Evolutionary conservation across 306 rosid species (phyloP).

Genomic region (Mimosa bimucronata): DNA sequence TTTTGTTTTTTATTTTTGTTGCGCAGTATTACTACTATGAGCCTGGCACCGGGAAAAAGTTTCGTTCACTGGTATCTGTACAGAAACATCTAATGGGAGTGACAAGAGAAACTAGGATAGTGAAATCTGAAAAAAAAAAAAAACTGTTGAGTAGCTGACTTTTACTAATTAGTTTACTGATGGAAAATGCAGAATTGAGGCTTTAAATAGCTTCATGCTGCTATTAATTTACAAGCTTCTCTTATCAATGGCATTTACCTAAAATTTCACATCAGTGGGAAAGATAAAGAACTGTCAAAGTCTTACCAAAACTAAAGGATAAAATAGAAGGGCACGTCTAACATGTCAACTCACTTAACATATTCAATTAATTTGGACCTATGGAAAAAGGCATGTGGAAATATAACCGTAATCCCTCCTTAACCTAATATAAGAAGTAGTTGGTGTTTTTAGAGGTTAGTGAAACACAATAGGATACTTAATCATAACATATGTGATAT

Average conservation of each 20-base stretch:
- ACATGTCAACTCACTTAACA: too few species aligned
- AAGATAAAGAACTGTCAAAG: neutral
- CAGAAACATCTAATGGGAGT: slow-evolving; percentile 51
- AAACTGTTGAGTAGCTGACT: slow-evolving; percentile 43
- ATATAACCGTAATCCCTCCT: too few species aligned
- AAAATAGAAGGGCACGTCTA: too few species aligned
- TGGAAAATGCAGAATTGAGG: neutral
- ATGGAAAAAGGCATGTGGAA: too few species aligned
- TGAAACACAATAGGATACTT: too few species aligned
- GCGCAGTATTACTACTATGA: slow-evolving; percentile 66
- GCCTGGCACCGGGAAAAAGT: slow-evolving; percentile 50
- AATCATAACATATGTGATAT: too few species aligned
- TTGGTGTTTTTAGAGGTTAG: too few species aligned
- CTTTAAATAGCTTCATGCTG: neutral
- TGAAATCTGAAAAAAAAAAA: slow-evolving; percentile 32
- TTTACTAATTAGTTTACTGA: slow-evolving; percentile 1
- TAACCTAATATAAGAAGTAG: too few species aligned
- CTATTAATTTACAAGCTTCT: too few species aligned
- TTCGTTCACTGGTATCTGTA: slow-evolving; percentile 64
- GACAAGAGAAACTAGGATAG: slow-evolving; percentile 12
- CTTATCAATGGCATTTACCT: too few species aligned
- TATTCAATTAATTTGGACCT: too few species aligned
- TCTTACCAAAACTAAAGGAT: slow-evolving; percentile 3
- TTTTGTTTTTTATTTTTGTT: too few species aligned
- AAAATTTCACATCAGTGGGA: neutral